Percentiles rank a stretch among this genome's conserved stretches.
These are phyloP conservation scores for Dactylellina haptotyla DNA, from an alignment of 2,329 filamentous ascomycete species.

Conservation along the genomic window DNA sequence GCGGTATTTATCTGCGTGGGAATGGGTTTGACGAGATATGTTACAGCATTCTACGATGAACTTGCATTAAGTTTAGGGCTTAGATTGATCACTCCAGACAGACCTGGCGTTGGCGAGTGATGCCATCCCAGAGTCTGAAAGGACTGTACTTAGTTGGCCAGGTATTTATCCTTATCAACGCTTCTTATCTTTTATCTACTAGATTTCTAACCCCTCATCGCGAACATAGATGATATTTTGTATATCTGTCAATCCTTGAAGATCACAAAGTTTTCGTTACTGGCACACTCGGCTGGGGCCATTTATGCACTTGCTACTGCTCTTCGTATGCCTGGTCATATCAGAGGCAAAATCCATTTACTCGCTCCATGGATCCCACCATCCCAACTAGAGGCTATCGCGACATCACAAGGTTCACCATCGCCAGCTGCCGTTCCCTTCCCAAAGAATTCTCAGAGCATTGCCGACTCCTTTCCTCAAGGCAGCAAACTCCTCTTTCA, in stretches of 20 bases:
- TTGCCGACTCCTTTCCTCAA: slow-evolving; percentile 90
- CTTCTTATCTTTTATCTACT: background rate
- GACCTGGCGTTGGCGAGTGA: slow-evolving; percentile 95
- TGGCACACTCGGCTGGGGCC: slow-evolving; percentile 96
- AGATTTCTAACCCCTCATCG: slow-evolving; percentile 39
- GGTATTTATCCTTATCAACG: slow-evolving; percentile 67
- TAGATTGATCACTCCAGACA: slow-evolving; percentile 89
- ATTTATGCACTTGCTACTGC: slow-evolving; percentile 97
- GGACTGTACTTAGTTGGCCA: slow-evolving; percentile 92
- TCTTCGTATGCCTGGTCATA: slow-evolving; percentile 93
- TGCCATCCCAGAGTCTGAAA: slow-evolving; percentile 79
- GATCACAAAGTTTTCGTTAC: slow-evolving; percentile 93
- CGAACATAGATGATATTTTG: slow-evolving; percentile 76
- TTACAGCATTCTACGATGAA: slow-evolving; percentile 97
- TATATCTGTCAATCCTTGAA: slow-evolving; percentile 91
- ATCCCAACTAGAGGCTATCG: slow-evolving; percentile 83
- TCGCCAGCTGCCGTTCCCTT: slow-evolving; percentile 72
- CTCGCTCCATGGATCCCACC: slow-evolving; percentile 97
- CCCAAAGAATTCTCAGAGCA: slow-evolving; percentile 88
- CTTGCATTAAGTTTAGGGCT: slow-evolving; percentile 87
- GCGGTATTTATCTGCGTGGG: slow-evolving; percentile 97
- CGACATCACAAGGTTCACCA: slow-evolving; percentile 69
- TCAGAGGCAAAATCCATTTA: slow-evolving; percentile 91
- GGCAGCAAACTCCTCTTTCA: slow-evolving; percentile 94
- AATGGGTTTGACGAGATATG: slow-evolving; percentile 95